These are phyloP conservation scores for Hypoxylon fuscum DNA, from an alignment of 495 filamentous ascomycete species.

Conservation along the genomic window DNA sequence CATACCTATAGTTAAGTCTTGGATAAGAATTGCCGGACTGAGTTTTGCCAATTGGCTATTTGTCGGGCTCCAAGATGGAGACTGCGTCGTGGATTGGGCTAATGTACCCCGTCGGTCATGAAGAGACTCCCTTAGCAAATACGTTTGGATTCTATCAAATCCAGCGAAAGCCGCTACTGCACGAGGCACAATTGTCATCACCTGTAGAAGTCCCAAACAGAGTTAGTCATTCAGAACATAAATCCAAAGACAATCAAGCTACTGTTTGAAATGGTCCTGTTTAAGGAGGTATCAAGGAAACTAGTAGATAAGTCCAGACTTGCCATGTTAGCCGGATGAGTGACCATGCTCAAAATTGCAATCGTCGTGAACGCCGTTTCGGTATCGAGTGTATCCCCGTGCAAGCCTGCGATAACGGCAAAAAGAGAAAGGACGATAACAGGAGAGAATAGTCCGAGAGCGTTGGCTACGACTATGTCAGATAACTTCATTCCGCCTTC, in stretches of 20 bases:
- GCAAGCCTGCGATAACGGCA: slow-evolving; percentile 40
- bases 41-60: not conserved
- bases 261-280: slow-evolving; percentile 34
- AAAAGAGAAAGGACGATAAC: slow-evolving; percentile 51
- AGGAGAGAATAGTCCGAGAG: slow-evolving; percentile 54
- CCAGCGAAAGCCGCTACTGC: slow-evolving; percentile 43
- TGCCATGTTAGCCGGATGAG: slow-evolving; percentile 52
- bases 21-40: not conserved
- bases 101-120: slow-evolving; percentile 4
- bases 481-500: not conserved
- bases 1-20: not conserved
- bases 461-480: slow-evolving; percentile 42
- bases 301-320: slow-evolving; percentile 45
- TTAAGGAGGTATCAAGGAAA: slow-evolving; percentile 51
- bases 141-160: slow-evolving; percentile 50
- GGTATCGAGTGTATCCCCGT: slow-evolving; percentile 31
- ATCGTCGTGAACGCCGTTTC: slow-evolving; percentile 53
- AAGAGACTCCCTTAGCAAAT: slow-evolving; percentile 27
- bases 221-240: not conserved
- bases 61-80: not conserved
- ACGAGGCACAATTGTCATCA: slow-evolving; percentile 52
- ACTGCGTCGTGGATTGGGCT: not conserved
- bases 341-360: slow-evolving; percentile 48
- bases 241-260: too few species aligned
- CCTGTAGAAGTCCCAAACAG: not conserved